These are phyloP conservation scores for Herpetomonas tarakana DNA, from an alignment of 208 protist species.

Conservation along the genomic window DNA sequence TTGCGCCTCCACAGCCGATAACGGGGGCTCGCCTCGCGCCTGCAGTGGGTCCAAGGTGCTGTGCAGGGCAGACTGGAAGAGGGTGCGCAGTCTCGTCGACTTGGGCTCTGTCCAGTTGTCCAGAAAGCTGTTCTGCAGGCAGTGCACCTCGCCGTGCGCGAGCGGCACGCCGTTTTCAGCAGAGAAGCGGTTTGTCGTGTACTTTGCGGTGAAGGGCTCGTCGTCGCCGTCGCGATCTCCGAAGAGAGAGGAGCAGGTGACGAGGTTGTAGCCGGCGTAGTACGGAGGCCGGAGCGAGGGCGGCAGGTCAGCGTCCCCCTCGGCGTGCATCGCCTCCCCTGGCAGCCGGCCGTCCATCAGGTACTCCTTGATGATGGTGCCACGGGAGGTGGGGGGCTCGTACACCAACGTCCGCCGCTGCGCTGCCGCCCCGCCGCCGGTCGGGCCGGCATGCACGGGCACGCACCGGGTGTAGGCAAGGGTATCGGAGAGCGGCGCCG, in stretches of 20 bases:
- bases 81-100: constrained; percentile 19
- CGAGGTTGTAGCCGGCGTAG: constrained; percentile 59
- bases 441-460: constrained; percentile 2
- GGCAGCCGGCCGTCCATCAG: constrained; percentile 21
- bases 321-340: not conserved
- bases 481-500: constrained; percentile 42
- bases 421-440: constrained; percentile 13
- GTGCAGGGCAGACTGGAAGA: constrained; percentile 22
- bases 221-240: not conserved
- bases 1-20: constrained; percentile 5
- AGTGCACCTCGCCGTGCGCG: constrained; percentile 30
- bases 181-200: constrained; percentile 53
- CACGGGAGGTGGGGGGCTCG: constrained; percentile 32
- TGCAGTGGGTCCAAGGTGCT: constrained; percentile 12
- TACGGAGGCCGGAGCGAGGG: constrained; percentile 28
- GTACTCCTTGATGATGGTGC: constrained; percentile 40
- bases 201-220: constrained; percentile 16
- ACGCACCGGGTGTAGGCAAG: constrained; percentile 26
- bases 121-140: constrained; percentile 53
- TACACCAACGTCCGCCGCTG: constrained; percentile 25
- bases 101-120: constrained; percentile 63
- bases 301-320: not conserved
- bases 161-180: constrained; percentile 18
- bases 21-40: not conserved
- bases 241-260: constrained; percentile 28